Conservation (phyloP, 805 yeast genomes). For the Yamadazyma sp. region DNA sequence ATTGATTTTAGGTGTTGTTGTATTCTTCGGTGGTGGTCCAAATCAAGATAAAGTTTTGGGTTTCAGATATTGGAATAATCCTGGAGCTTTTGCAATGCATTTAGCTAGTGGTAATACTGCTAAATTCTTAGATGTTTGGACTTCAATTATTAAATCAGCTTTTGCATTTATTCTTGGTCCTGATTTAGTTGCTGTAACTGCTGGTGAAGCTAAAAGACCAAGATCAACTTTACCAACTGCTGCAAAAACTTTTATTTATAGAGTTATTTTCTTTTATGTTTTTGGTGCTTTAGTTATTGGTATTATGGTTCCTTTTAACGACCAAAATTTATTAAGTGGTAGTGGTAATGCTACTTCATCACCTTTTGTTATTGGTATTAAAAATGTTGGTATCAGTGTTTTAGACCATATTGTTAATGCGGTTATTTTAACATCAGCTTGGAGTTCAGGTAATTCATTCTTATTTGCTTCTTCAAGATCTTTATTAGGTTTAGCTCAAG, state of each 20-base stretch:
- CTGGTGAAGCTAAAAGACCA: slow-evolving; percentile 39
- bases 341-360: slow-evolving; percentile 37
- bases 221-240: slow-evolving; percentile 50
- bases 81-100: slow-evolving; percentile 19
- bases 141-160: slow-evolving; percentile 58
- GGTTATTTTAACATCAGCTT: slow-evolving; percentile 69
- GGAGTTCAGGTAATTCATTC: slow-evolving; percentile 53
- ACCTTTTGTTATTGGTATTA: slow-evolving; percentile 34
- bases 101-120: slow-evolving; percentile 48
- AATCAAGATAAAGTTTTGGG: slow-evolving; percentile 38
- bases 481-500: slow-evolving; percentile 20
- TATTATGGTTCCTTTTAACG: slow-evolving; percentile 31
- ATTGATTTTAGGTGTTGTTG: slow-evolving; percentile 30
- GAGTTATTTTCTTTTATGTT: slow-evolving; percentile 42
- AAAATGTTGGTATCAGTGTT: slow-evolving; percentile 45
- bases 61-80: slow-evolving; percentile 40
- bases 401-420: slow-evolving; percentile 72
- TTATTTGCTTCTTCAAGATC: slow-evolving; percentile 27
- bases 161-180: slow-evolving; percentile 59
- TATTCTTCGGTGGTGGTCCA: slow-evolving; percentile 39
- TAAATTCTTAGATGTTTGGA: slow-evolving; percentile 57
- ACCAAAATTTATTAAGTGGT: slow-evolving; percentile 21
- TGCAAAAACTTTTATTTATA: slow-evolving; percentile 54
- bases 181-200: slow-evolving; percentile 71
- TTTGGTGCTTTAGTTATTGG: slow-evolving; percentile 40